Conservation (phyloP, 345 rosid species). For the Arabis hirsuta region DNA sequence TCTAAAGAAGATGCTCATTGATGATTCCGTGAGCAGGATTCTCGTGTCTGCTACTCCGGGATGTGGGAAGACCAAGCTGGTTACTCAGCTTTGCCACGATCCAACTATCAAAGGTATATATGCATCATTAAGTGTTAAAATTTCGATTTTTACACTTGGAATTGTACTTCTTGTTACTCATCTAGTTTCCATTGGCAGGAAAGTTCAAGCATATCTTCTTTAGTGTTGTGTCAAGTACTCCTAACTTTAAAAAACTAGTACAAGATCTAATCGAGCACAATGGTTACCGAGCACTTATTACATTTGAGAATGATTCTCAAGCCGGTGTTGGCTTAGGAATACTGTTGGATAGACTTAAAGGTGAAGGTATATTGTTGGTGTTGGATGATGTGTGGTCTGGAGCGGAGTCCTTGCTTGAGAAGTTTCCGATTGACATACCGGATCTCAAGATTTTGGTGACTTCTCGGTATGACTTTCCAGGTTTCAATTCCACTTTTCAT, state of each 20-base stretch:
- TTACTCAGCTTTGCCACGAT: constrained; percentile 50
- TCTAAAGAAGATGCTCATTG: constrained; percentile 47
- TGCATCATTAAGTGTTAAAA: neutral
- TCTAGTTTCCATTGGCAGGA: constrained; percentile 43
- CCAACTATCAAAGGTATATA: constrained; percentile 50
- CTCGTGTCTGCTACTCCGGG: constrained; percentile 60
- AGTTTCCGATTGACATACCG: constrained; percentile 33
- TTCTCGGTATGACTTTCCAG: constrained; percentile 56
- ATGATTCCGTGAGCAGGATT: constrained; percentile 16
- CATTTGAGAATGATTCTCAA: constrained; percentile 41
- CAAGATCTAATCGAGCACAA: constrained; percentile 43
- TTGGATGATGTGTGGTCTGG: constrained; percentile 74
- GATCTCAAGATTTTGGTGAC: constrained; percentile 65
- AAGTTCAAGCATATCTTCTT: constrained; percentile 59
- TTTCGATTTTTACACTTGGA: neutral
- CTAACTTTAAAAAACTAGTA: constrained; percentile 46
- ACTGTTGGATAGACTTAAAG: constrained; percentile 29
- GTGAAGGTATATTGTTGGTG: constrained; percentile 50
- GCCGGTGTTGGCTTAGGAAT: constrained; percentile 39
- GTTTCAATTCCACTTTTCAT: constrained; percentile 38
- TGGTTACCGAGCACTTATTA: neutral
- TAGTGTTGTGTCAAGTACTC: constrained; percentile 49
- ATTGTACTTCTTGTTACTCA: constrained; percentile 24
- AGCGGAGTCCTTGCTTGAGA: constrained; percentile 46
- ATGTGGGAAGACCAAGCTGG: constrained; percentile 58